Percentiles rank a stretch among this genome's conserved stretches.
phyloP scores from a whole-genome alignment of 495 filamentous ascomycete species.

The Hyaloscypha hepaticicola region DNA sequence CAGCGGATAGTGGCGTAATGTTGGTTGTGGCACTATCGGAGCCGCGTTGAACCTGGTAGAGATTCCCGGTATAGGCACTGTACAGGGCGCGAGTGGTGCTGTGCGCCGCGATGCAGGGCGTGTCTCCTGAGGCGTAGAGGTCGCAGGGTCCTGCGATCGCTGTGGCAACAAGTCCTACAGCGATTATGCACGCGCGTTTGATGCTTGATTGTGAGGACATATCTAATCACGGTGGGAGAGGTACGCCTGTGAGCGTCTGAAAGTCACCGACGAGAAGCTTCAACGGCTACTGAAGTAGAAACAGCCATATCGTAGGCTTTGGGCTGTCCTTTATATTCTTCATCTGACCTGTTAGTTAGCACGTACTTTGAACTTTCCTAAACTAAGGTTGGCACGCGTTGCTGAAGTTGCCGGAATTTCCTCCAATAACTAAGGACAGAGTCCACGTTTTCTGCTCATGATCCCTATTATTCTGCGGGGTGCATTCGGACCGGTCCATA shows the following conservation, averaged over 20 bases:
- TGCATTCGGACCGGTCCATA: too few species aligned
- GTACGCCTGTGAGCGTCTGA: conserved; percentile 10
- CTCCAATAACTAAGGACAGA: too few species aligned
- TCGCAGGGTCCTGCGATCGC: conserved; percentile 52
- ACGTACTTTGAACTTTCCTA: too few species aligned
- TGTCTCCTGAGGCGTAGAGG: conserved; percentile 50
- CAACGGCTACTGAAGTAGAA: not conserved
- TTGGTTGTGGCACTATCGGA: conserved; percentile 47
- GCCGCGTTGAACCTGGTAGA: conserved; percentile 55
- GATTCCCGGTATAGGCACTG: conserved; percentile 45
- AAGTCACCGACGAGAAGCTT: conserved; percentile 12
- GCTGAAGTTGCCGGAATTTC: too few species aligned
- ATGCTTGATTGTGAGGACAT: conserved; percentile 42
- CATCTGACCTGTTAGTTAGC: too few species aligned
- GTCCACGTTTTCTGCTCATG: too few species aligned
- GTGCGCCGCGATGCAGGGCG: conserved; percentile 58
- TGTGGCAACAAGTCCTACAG: conserved; percentile 42
- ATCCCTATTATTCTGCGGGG: too few species aligned
- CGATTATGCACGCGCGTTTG: conserved; percentile 35
- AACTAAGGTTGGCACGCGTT: too few species aligned
- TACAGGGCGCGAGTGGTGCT: conserved; percentile 61
- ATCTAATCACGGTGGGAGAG: conserved; percentile 27
- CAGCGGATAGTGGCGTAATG: conserved; percentile 52
- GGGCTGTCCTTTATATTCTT: too few species aligned
- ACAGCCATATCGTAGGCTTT: too few species aligned